phyloP scores from a whole-genome alignment of 2,329 filamentous ascomycete species.

The Periglandula ipomoeae region DNA sequence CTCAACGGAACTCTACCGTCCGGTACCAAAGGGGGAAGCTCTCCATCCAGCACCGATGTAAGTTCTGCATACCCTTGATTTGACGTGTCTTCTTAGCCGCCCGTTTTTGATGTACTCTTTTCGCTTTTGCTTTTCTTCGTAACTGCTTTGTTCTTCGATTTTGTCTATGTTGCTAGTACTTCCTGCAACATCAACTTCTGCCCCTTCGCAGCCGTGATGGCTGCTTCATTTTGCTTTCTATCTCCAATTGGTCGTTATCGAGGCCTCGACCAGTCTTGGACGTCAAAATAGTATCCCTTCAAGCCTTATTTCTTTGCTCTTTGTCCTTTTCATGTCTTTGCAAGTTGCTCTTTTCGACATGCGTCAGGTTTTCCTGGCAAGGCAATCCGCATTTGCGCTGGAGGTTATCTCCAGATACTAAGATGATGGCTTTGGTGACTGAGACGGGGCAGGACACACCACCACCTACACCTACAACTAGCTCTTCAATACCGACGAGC shows the following conservation, averaged over 20 bases:
- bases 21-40: constrained; percentile 37
- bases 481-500: constrained; percentile 16
- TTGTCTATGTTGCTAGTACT: not conserved
- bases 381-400: constrained; percentile 10
- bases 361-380: constrained; percentile 10
- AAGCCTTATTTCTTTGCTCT: not conserved
- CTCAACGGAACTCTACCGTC: constrained; percentile 40
- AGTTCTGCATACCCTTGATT: constrained; percentile 13
- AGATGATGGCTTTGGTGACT: constrained; percentile 22
- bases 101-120: too few relatives aligned
- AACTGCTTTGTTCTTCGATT: not conserved
- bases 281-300: not conserved
- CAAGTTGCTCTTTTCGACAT: not conserved
- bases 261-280: too few relatives aligned
- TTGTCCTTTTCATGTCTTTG: constrained; percentile 5
- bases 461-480: constrained; percentile 13
- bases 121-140: constrained; percentile 2
- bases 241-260: too few relatives aligned
- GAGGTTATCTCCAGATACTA: constrained; percentile 13
- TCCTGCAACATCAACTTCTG: not conserved
- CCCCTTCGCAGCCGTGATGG: not conserved
- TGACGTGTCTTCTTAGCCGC: not conserved
- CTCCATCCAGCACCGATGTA: constrained; percentile 18
- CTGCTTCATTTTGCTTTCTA: not conserved
- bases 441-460: constrained; percentile 26